Percentiles rank a stretch among this genome's conserved stretches.
Evolutionary conservation across 176 grass and related monocot species (phyloP).

Genomic region (Musa beccarii): DNA sequence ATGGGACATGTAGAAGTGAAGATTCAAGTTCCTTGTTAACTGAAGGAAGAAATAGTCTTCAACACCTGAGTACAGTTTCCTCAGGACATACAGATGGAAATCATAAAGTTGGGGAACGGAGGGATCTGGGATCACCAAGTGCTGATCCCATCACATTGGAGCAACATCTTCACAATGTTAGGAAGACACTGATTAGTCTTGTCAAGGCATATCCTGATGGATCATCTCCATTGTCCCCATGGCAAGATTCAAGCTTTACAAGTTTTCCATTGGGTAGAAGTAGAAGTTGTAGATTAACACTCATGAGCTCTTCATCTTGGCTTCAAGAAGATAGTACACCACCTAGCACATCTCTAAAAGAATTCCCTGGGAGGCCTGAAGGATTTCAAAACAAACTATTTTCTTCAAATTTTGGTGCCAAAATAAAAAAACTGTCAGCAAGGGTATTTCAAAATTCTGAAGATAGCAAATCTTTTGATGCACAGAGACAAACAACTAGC

Average conservation of each 20-base stretch:
- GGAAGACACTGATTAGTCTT: constrained; percentile 46
- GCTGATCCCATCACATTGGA: constrained; percentile 50
- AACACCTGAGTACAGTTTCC: constrained; percentile 20
- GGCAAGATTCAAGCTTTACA: constrained; percentile 31
- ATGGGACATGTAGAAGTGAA: constrained; percentile 33
- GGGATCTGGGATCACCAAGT: constrained; percentile 22
- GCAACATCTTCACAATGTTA: constrained; percentile 76
- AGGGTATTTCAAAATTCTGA: constrained; percentile 74
- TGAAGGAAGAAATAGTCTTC: constrained; percentile 35
- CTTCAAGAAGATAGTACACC: constrained; percentile 51
- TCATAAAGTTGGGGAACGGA: constrained; percentile 21
- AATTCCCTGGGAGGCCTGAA: constrained; percentile 61
- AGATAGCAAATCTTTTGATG: constrained; percentile 33
- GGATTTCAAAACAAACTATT: constrained; percentile 33
- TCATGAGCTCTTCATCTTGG: constrained; percentile 41
- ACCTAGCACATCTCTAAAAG: constrained; percentile 57
- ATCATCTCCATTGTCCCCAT: constrained; percentile 35
- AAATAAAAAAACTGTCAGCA: constrained; percentile 52
- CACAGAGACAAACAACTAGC: constrained; percentile 34
- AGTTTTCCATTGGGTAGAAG: constrained; percentile 54
- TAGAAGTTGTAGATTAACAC: constrained; percentile 62
- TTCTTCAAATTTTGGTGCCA: constrained; percentile 44
- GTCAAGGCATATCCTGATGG: constrained; percentile 22
- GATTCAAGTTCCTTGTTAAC: constrained; percentile 28
- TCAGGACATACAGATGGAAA: constrained; percentile 14